Conservation (phyloP, 768 basidiomycete species). For the Thelephora ganbajun region DNA sequence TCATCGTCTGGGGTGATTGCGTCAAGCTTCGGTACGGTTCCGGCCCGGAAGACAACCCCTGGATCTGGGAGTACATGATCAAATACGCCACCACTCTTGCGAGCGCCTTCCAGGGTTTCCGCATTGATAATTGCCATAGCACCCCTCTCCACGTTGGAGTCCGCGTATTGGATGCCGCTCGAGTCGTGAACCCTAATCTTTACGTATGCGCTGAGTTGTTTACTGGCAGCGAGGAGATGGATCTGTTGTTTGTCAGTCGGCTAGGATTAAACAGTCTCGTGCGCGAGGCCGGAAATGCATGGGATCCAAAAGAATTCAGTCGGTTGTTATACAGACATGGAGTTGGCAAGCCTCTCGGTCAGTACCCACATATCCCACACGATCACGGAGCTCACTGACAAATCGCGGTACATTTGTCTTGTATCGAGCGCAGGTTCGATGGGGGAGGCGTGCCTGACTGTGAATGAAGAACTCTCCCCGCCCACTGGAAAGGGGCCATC, state of each 20-base stretch:
- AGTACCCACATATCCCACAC: slow-evolving; percentile 10
- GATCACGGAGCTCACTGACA: neutral
- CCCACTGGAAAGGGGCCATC: slow-evolving; percentile 74
- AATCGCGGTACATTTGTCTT: neutral
- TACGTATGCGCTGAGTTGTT: slow-evolving; percentile 97
- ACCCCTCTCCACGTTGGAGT: slow-evolving; percentile 96
- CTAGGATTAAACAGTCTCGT: slow-evolving; percentile 90
- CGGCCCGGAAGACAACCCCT: slow-evolving; percentile 70
- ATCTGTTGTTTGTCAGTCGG: slow-evolving; percentile 79
- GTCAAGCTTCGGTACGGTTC: slow-evolving; percentile 94
- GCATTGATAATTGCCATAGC: slow-evolving; percentile 97
- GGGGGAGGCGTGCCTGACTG: slow-evolving; percentile 79
- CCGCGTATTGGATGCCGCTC: slow-evolving; percentile 82
- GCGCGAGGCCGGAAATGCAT: slow-evolving; percentile 86
- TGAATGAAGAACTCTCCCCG: slow-evolving; percentile 59
- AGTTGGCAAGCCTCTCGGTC: slow-evolving; percentile 85
- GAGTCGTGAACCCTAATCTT: slow-evolving; percentile 80
- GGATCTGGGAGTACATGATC: slow-evolving; percentile 89
- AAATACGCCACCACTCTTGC: slow-evolving; percentile 75
- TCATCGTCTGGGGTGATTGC: slow-evolving; percentile 97
- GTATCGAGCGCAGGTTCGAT: slow-evolving; percentile 54
- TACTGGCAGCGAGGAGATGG: slow-evolving; percentile 91
- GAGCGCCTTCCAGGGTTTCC: slow-evolving; percentile 82
- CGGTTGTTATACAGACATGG: slow-evolving; percentile 82
- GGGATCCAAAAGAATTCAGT: slow-evolving; percentile 83